Evolutionary conservation across 2,329 filamentous ascomycete genomes (phyloP), one percentile per base, ranked within the genome.

Genomic region (Keithomyces neogunnii): DNA sequence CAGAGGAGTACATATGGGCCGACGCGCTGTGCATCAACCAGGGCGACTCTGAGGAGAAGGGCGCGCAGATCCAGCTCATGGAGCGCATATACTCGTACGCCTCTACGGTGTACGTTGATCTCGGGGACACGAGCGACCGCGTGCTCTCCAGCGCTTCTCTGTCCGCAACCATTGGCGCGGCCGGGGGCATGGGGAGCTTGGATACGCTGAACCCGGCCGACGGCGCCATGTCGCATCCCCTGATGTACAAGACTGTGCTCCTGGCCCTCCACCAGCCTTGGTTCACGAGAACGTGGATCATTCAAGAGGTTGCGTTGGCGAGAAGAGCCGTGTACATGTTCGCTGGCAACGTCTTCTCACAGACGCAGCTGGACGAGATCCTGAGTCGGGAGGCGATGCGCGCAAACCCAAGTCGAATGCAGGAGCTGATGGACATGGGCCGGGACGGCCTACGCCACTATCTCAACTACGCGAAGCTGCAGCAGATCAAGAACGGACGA

Each of bases 21-120:
- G 53, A 53, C 38, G 48, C 53, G n/a, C 39, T 53, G 8, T 53
- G 51, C 51, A 55, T 53, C 29, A 47, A 51, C 29, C 51, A 53
- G 35, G 48, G 35, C 8, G 45, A 53, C 26, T 19, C 45, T 9
- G 28, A 26, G 11, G 53, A 55, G 35, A 50, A 51, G 13, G 35
- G 29, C 8, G 47, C 44, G 2, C 35, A 55, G 19, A 45, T 55
- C 5, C 45, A 46, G 30, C 31, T 53, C 2, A 55, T 53, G 48
- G 46, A 42, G n/a, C 36, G 48, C 6, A 45, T 53, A 10, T 53
- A 55, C 29, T 49, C 50, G 7, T 45, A 33, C 35, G 50, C 50
- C 5, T n/a, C 31, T 35, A 49, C 47, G 6, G 47, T 49, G 3
- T 45, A 48, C 29, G 38, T 52, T 13, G 46, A 48, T 45, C 47